These are phyloP conservation scores for Sanchytrium tribonematis DNA, from an alignment of 371 early-diverging fungal species.

Conservation along the genomic window DNA sequence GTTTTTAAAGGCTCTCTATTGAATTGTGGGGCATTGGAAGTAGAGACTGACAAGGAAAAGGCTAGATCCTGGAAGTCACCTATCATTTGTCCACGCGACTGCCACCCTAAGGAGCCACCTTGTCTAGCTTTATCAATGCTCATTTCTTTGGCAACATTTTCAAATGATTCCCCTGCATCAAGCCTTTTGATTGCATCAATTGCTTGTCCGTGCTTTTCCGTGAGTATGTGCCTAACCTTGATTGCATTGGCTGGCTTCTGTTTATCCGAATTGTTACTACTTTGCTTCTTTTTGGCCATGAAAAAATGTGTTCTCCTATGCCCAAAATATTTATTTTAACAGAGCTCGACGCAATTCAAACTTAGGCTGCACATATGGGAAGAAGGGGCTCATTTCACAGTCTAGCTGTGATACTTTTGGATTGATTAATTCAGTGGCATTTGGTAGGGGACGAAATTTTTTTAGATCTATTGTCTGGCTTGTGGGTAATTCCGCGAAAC, in stretches of 20 bases:
- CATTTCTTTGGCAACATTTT: conserved; percentile 38
- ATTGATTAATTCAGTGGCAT: neutral
- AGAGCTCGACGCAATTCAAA: neutral
- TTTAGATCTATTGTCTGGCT: neutral
- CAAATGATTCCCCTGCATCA: too few relatives aligned
- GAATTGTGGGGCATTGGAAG: too few relatives aligned
- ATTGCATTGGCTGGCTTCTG: too few relatives aligned
- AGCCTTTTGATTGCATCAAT: too few relatives aligned
- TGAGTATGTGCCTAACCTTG: too few relatives aligned
- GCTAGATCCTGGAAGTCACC: conserved; percentile 72
- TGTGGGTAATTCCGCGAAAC: neutral
- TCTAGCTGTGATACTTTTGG: neutral
- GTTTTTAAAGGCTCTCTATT: too few relatives aligned
- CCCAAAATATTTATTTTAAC: neutral
- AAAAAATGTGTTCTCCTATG: too few relatives aligned
- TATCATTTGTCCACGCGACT: conserved; percentile 61
- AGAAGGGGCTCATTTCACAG: neutral
- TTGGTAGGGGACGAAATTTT: neutral
- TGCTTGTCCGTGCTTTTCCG: too few relatives aligned
- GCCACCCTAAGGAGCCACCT: conserved; percentile 52
- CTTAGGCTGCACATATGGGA: neutral
- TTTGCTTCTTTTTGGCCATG: too few relatives aligned
- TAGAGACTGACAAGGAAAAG: conserved; percentile 37
- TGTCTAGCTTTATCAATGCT: conserved; percentile 64
- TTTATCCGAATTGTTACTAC: too few relatives aligned